These are phyloP conservation scores for Cyamopsis tetragonoloba DNA, from an alignment of 306 rosid genomes.

Conservation along the genomic window DNA sequence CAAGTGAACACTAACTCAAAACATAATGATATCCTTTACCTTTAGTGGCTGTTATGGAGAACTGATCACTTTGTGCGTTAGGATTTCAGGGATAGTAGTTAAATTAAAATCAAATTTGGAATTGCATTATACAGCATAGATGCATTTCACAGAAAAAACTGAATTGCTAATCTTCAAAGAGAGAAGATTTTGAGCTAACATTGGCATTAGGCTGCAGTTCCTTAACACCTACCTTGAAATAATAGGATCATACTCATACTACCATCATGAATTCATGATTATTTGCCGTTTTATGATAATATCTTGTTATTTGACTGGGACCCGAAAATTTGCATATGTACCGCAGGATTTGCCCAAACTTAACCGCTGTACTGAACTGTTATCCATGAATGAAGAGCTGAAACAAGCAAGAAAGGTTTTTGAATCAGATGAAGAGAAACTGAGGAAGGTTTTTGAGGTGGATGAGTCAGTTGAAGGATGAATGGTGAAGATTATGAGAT, in stretches of 20 bases:
- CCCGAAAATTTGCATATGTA: neutral
- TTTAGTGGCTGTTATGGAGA: neutral
- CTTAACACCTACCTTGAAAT: neutral
- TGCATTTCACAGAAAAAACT: neutral
- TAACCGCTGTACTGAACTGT: conserved; percentile 75
- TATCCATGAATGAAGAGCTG: conserved; percentile 89
- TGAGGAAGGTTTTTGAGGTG: conserved; percentile 70
- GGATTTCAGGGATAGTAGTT: neutral
- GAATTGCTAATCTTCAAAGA: neutral
- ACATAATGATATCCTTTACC: neutral
- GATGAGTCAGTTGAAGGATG: conserved; percentile 48
- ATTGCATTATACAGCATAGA: neutral
- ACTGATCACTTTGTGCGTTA: neutral
- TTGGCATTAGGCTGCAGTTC: neutral
- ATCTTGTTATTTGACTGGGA: neutral
- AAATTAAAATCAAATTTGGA: neutral
- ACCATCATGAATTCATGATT: neutral
- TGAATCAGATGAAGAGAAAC: conserved; percentile 78
- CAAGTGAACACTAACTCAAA: neutral
- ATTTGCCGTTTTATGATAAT: neutral
- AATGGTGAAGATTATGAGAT: conserved; percentile 12
- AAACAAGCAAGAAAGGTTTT: conserved; percentile 93
- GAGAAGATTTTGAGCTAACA: neutral
- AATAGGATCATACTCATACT: neutral
- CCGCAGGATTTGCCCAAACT: conserved; percentile 73